Evolutionary conservation across 768 basidiomycete genomes (phyloP).

Genomic region (Cystobasidium ongulense): DNA sequence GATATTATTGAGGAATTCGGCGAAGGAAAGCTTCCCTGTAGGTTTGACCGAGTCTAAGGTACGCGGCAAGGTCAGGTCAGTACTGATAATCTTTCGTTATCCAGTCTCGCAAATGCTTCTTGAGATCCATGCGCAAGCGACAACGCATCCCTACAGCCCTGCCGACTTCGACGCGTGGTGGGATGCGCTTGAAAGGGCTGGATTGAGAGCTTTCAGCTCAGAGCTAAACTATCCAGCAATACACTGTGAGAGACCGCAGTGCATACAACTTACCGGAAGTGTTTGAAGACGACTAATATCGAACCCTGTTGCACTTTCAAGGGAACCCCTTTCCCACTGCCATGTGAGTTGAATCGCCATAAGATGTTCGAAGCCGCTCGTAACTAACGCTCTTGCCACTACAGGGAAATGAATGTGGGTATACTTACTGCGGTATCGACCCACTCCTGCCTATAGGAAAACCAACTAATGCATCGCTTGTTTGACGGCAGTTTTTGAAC

Average conservation of each 20-base stretch:
- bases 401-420: conserved; percentile 6
- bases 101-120: conserved; percentile 54
- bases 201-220: conserved; percentile 64
- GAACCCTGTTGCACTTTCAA: background rate
- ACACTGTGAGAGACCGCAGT: conserved; percentile 24
- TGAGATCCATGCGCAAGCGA: conserved; percentile 55
- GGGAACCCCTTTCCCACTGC: conserved; percentile 11
- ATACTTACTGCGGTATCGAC: no score
- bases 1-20: conserved; percentile 50
- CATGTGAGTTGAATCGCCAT: conserved; percentile 5
- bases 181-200: conserved; percentile 60
- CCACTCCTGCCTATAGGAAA: no score
- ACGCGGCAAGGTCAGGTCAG: background rate
- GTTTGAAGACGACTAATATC: background rate
- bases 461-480: no score
- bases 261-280: no score
- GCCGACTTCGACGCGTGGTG: conserved; percentile 58
- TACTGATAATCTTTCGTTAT: background rate
- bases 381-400: background rate
- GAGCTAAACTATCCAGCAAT: conserved; percentile 48
- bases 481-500: conserved; percentile 17
- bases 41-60: conserved; percentile 35
- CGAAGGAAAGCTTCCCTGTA: conserved; percentile 54
- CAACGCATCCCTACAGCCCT: conserved; percentile 45
- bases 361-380: no score